phyloP scores from a whole-genome alignment of 2,329 filamentous ascomycete species.

The Ophiostoma ips region DNA sequence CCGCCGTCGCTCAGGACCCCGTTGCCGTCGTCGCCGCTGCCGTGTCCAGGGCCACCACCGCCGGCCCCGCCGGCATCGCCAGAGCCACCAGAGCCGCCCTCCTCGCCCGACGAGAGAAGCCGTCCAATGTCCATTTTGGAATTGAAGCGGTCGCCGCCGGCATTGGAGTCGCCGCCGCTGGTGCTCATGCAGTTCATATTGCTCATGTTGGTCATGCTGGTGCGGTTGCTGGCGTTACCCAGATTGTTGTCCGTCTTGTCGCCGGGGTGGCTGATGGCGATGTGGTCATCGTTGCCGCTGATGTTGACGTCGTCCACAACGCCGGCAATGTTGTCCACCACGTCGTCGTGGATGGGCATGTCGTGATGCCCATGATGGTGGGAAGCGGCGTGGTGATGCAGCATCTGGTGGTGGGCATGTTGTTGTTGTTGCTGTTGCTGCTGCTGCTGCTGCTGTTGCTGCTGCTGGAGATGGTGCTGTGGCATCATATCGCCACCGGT shows the following conservation, averaged over 20 bases:
- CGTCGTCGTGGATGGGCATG: constrained; percentile 6
- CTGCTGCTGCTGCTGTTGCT: not conserved
- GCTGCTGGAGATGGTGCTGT: not conserved
- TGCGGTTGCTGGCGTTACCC: not conserved
- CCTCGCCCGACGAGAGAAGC: constrained; percentile 11
- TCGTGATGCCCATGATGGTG: constrained; percentile 4
- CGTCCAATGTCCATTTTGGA: constrained; percentile 15
- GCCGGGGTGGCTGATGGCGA: not conserved
- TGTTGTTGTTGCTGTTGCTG: not conserved
- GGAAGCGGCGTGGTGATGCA: not conserved
- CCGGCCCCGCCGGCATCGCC: not conserved
- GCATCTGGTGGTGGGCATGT: not conserved
- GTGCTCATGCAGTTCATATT: no score
- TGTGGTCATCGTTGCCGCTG: constrained; percentile 3
- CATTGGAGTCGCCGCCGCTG: not conserved
- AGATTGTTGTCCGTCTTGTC: not conserved
- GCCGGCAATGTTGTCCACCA: constrained; percentile 6
- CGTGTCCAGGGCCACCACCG: not conserved
- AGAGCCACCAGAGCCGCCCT: constrained; percentile 2
- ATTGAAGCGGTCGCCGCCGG: constrained; percentile 10
- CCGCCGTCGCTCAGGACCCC: not conserved
- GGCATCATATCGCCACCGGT: not conserved
- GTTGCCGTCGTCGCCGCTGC: not conserved
- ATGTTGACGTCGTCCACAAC: constrained; percentile 10
- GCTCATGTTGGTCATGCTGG: not conserved